These are phyloP conservation scores for Yamadazyma epiphylla DNA, from an alignment of 1,139 yeast genomes.

Conservation along the genomic window DNA sequence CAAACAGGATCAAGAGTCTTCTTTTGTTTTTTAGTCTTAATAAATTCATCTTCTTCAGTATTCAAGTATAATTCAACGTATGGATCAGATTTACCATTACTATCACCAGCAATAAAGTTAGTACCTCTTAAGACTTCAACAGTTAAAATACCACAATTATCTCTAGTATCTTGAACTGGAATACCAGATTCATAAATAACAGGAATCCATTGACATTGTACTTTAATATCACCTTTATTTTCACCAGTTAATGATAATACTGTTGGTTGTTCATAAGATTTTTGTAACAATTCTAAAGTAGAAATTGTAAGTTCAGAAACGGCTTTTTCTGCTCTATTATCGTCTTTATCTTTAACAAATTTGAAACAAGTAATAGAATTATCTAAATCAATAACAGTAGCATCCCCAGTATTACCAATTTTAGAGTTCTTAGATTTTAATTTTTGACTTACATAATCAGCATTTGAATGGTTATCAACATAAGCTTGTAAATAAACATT, in stretches of 20 bases:
- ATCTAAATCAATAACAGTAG: conserved; percentile 68
- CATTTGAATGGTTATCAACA: conserved; percentile 70
- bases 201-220: conserved; percentile 81
- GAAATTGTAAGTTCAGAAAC: conserved; percentile 65
- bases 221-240: conserved; percentile 40
- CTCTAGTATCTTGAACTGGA: conserved; percentile 71
- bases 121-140: conserved; percentile 63
- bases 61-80: conserved; percentile 66
- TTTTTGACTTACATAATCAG: conserved; percentile 54
- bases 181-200: conserved; percentile 49
- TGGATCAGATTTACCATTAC: conserved; percentile 93
- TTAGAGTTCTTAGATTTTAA: conserved; percentile 33
- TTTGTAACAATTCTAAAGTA: conserved; percentile 62
- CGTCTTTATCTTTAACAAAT: conserved; percentile 50
- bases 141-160: conserved; percentile 72
- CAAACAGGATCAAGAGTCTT: conserved; percentile 85
- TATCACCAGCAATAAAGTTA: conserved; percentile 77
- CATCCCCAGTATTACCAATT: conserved; percentile 67
- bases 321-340: conserved; percentile 53
- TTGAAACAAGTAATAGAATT: conserved; percentile 66
- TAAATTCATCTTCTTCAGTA: conserved; percentile 52
- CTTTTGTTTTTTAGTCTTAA: conserved; percentile 76
- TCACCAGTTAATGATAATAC: conserved; percentile 46
- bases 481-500: conserved; percentile 66
- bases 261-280: conserved; percentile 60